A percentile compares a stretch with the other conserved stretches of the same genome.
Evolutionary conservation across 164 flowering plant species (phyloP).

Genomic region (Liriodendron chinense): DNA sequence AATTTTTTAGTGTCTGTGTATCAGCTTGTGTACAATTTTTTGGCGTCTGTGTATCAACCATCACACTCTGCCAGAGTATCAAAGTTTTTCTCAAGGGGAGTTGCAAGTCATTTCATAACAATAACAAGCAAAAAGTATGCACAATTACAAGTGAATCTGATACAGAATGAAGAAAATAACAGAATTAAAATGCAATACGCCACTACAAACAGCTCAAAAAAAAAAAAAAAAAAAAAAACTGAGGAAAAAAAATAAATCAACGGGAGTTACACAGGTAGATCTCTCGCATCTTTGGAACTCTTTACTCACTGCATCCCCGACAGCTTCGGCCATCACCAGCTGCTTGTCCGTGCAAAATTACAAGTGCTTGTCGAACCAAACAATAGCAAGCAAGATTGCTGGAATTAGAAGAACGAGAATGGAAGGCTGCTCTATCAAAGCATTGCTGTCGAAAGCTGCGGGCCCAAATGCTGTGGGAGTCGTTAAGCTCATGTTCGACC

Average conservation of each 20-base stretch:
- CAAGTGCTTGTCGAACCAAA: neutral
- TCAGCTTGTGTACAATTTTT: too few species aligned
- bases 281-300: neutral
- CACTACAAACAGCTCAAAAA: neutral
- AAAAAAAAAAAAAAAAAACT: too few species aligned
- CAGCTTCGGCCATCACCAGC: neutral
- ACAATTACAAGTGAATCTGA: neutral
- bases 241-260: too few species aligned
- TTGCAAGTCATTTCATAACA: neutral
- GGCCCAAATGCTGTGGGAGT: slow-evolving; percentile 28
- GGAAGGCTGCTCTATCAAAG: slow-evolving; percentile 22
- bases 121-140: neutral
- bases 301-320: neutral
- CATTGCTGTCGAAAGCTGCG: slow-evolving; percentile 25
- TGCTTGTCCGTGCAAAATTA: neutral
- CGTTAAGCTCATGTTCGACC: slow-evolving; percentile 27
- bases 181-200: neutral
- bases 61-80: too few species aligned
- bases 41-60: too few species aligned
- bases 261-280: neutral
- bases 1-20: too few species aligned
- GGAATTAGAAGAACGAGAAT: slow-evolving; percentile 13
- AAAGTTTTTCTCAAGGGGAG: too few species aligned
- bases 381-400: slow-evolving; percentile 15
- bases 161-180: neutral